Evolutionary conservation across 2,329 filamentous ascomycete genomes (phyloP).

Genomic region (Scedosporium aurantiacum): DNA sequence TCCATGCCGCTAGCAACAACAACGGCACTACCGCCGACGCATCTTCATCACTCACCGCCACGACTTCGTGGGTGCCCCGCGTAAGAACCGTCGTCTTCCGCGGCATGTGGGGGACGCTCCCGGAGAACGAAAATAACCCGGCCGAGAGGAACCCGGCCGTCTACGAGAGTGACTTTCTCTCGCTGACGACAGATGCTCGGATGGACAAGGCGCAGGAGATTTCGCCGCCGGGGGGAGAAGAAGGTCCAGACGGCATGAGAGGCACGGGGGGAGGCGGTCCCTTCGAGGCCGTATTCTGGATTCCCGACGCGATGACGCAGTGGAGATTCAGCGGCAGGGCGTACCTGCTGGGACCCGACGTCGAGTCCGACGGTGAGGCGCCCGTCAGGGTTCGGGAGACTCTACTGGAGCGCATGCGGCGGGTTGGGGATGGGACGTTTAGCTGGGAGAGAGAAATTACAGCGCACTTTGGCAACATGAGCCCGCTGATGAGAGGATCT

Average conservation of each 20-base stretch:
- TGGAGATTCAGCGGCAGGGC: slow-evolving; percentile 75
- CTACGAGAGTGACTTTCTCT: slow-evolving; percentile 67
- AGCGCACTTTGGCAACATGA: slow-evolving; percentile 81
- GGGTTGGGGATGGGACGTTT: slow-evolving; percentile 45
- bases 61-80: slow-evolving; percentile 32
- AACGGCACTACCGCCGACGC: slow-evolving; percentile 9
- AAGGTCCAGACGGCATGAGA: slow-evolving; percentile 26
- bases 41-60: slow-evolving; percentile 20
- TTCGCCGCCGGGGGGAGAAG: slow-evolving; percentile 27
- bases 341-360: slow-evolving; percentile 63
- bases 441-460: slow-evolving; percentile 71
- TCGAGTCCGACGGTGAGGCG: slow-evolving; percentile 29
- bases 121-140: slow-evolving; percentile 60
- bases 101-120: slow-evolving; percentile 60
- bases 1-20: slow-evolving; percentile 24
- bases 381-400: slow-evolving; percentile 43
- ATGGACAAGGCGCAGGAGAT: slow-evolving; percentile 78
- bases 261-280: slow-evolving; percentile 53
- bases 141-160: slow-evolving; percentile 56
- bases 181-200: slow-evolving; percentile 77
- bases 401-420: slow-evolving; percentile 52
- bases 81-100: slow-evolving; percentile 75
- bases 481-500: slow-evolving; percentile 65
- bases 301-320: slow-evolving; percentile 57
- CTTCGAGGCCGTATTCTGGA: slow-evolving; percentile 82